Base-by-base conservation (phyloP, 1,139 yeast species). In the Wickerhamomyces sp. region DNA sequence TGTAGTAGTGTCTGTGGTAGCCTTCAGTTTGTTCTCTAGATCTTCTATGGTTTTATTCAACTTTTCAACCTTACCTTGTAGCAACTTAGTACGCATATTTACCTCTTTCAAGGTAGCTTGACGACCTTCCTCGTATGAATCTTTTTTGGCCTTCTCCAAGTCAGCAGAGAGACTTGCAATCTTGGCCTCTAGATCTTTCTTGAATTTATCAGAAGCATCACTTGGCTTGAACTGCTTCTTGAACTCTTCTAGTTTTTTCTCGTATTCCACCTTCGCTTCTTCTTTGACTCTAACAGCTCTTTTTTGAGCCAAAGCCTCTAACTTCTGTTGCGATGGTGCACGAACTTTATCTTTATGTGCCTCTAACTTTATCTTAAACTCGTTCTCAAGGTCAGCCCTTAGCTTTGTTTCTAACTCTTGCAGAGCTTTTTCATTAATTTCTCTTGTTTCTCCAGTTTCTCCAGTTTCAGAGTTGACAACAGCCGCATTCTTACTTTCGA, bases 81-180 rank as follows among this genome's bases (percentile, higher is more conserved):
- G 41, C 35, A 66, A 46, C 41, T 53, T 59, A n/a, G 54, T 50
- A 36, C 65, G 59, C 61, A 67, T 58, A 14, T 55, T 55, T 26
- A 52, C 59, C 40, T 54, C 63, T 44, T 51, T 61, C 61, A 55
- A 54, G 31, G 55, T 58, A 26, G 63, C 61, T 36, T 66, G 64
- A 43, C 65, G 63, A 8, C 69, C 64, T 38, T 67, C 67, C 26
- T 64, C 67, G 37, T 65, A 61, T 4, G 67, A 58, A 29, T 55
- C 55, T 47, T 67, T 59, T 54, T 64, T 65, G 28, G 56, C 52
- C 22, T 56, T 62, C 3, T 59, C 58, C 33, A 67, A n/a, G n/a
- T n/a, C n/a, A n/a, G n/a, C n/a, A n/a, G n/a, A n/a, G 49, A 15
- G 53, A 43, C 19, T 38, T 28, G 13, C 39, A 33, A 43, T 27